Base-by-base conservation (phyloP, 345 rosid genomes). In the Pistacia vera region DNA sequence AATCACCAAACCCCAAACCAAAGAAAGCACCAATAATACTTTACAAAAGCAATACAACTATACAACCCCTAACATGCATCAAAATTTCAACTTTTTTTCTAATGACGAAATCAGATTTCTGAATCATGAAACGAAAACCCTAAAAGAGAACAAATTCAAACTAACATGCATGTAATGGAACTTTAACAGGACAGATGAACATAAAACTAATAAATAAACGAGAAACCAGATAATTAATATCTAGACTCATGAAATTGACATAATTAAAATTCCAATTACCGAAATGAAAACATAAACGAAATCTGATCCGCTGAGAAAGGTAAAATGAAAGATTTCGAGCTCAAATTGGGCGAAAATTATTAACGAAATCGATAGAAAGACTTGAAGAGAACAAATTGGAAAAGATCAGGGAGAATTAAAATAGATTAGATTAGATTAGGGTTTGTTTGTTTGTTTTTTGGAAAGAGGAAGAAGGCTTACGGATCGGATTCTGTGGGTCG, bases 381-480 rank as follows among this genome's bases (percentile, higher is more conserved):
- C 3, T 25, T 36, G 69, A 54, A 4, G 11, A n/a, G 14, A 52
- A 8, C 41, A 48, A 74, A 63, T 56, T 13, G 28, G 68, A n/a
- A 44, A 16, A 41, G 55, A 41, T 20, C 52, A 20, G 76, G 1
- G 46, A 5, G 9, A 41, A 41, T 41, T 41, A 30, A 49, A 41
- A 46, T 49, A 73, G 18, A 20, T 70, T 74, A 17, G 67, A 68
- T 70, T 74, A 17, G 67, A 68, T 71, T 78, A 82, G 85, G 82
- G 71, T 71, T 78, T 58, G 82, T 36, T 78, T 58, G 82, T 36
- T 75, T 79, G 56, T 67, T 70, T 25, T 11, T 71, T 66, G 36
- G 62, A 36, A 48, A 7, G 51, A 62, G 46, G 46, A 41, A 41
- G 54, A 60, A 64, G 79, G 71, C 63, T 82, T 78, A 67, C 72